Conservation (phyloP, 495 filamentous ascomycete genomes). For the Xylaria nigripes region DNA sequence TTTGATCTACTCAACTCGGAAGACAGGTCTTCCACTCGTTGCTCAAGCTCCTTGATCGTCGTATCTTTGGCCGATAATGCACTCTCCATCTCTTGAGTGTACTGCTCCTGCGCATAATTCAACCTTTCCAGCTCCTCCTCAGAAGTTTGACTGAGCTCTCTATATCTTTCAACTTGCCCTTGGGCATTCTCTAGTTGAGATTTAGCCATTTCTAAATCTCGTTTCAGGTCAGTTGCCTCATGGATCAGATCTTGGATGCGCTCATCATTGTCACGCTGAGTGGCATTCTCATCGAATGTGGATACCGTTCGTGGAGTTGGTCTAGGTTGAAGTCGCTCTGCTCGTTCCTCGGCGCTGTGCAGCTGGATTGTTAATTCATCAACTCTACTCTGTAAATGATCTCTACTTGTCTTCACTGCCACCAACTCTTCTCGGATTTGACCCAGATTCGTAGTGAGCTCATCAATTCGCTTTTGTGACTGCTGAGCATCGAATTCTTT, state of each 20-base stretch:
- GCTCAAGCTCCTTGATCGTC: constrained; percentile 68
- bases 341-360: constrained; percentile 75
- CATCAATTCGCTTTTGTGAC: constrained; percentile 79
- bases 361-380: constrained; percentile 84
- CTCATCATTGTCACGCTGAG: constrained; percentile 40
- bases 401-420: constrained; percentile 71
- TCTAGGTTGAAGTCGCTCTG: constrained; percentile 66
- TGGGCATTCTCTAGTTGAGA: constrained; percentile 72
- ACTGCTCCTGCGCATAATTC: constrained; percentile 75
- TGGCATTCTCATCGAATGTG: constrained; percentile 38
- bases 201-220: constrained; percentile 65
- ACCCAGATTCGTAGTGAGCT: constrained; percentile 69
- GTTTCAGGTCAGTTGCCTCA: constrained; percentile 75
- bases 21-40: constrained; percentile 72
- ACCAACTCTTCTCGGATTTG: constrained; percentile 75
- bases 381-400: constrained; percentile 78
- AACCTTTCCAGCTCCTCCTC: constrained; percentile 80
- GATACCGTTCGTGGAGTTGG: constrained; percentile 49
- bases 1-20: constrained; percentile 72
- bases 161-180: constrained; percentile 76
- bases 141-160: constrained; percentile 75
- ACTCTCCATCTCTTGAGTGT: constrained; percentile 72
- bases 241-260: constrained; percentile 80
- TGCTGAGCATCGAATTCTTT: constrained; percentile 86
- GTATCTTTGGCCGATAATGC: constrained; percentile 64